Evolutionary conservation across 2,329 filamentous ascomycete genomes (phyloP), one percentile per base, ranked within the genome.

Genomic region (Exophiala lecanii-corni): DNA sequence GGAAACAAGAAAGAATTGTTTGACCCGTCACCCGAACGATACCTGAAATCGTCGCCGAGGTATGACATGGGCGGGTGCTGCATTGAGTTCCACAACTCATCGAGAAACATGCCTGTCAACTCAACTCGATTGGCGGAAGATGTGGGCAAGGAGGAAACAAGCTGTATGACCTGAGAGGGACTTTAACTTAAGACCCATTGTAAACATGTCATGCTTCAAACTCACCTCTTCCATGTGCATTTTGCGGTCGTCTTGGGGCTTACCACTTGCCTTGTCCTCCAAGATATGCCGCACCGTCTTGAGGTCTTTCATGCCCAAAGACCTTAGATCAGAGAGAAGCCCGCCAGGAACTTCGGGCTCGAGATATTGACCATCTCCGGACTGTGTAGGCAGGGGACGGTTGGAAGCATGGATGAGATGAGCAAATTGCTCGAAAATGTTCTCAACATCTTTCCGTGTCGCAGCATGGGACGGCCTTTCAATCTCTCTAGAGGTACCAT

Each of bases 161-260:
- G 70, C 67, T 73, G 76, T 47, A 88, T 86, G 4, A 83, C 73
- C 5, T 26, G 23, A 7, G 12, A 26, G 23, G 12, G 23, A 6
- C 6, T 26, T n/a, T n/a, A n/a, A n/a, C n/a, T n/a, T n/a, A n/a
- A n/a, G n/a, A n/a, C n/a, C n/a, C n/a, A n/a, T n/a, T n/a, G n/a
- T n/a, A n/a, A n/a, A n/a, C n/a, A n/a, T n/a, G n/a, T n/a, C n/a
- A n/a, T n/a, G n/a, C n/a, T n/a, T 12, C 23, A 26, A 12, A 26
- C 12, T 6, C 12, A 26, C 23, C 23, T 78, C 72, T 62, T 88
- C 84, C 79, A 88, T 86, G 33, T 87, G 69, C 72, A 86, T 84
- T 2, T 81, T 84, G 65, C 84, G 85, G 67, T 91, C 86, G 55
- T 91, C 81, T 4, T 78, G 64, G 9, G 82, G 69, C 36, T 77